These are phyloP conservation scores for Cutaneotrichosporon spelunceum DNA, from an alignment of 1,284 basidiomycete genomes.

Conservation along the genomic window DNA sequence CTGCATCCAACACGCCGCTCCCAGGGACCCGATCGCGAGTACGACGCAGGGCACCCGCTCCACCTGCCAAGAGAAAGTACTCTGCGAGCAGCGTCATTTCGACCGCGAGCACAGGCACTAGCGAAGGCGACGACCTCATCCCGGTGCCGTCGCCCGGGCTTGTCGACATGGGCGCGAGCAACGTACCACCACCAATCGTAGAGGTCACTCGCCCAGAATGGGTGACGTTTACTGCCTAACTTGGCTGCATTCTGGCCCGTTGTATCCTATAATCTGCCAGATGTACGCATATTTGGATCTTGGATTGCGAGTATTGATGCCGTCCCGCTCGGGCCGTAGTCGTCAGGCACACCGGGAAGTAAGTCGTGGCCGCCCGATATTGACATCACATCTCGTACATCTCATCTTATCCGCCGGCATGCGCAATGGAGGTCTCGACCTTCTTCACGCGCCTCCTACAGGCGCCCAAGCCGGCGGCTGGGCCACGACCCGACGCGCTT, in stretches of 20 bases:
- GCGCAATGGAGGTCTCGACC: slow-evolving; percentile 39
- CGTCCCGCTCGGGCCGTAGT: background rate
- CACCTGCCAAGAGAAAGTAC: slow-evolving; percentile 30
- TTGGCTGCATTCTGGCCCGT: background rate
- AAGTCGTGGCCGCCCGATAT: background rate
- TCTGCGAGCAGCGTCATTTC: slow-evolving; percentile 13
- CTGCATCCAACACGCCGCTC: slow-evolving; percentile 16
- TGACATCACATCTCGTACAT: background rate
- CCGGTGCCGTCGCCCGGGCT: slow-evolving; percentile 20
- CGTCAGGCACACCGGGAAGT: background rate
- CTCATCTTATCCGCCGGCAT: background rate
- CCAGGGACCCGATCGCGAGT: background rate
- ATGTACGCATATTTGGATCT: background rate
- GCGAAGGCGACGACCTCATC: slow-evolving; percentile 12
- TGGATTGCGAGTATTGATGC: background rate
- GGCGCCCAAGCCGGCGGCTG: slow-evolving; percentile 28
- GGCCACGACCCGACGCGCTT: slow-evolving; percentile 33
- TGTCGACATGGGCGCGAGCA: slow-evolving; percentile 32
- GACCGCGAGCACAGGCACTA: slow-evolving; percentile 8
- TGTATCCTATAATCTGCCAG: background rate
- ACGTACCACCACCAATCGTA: slow-evolving; percentile 41
- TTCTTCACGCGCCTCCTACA: slow-evolving; percentile 48
- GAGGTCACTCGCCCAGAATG: slow-evolving; percentile 32
- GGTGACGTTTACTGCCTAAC: slow-evolving; percentile 36
- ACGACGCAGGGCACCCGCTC: slow-evolving; percentile 36